Base-by-base conservation (phyloP, 305 asterid species). In the Fraxinus dipetala region DNA sequence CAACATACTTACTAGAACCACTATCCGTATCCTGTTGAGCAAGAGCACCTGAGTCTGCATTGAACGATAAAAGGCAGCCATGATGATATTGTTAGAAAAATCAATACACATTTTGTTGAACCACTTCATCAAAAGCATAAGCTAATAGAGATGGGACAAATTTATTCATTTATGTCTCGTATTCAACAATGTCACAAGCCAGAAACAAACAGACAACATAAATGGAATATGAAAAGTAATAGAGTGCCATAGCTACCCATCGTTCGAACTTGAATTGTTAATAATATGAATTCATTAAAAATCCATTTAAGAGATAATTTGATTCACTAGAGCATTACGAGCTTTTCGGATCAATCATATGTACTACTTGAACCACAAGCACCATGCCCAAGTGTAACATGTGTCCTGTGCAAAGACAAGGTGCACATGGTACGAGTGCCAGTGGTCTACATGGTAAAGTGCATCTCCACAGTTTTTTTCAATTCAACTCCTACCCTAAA, bases 1-100 rank as follows among this genome's bases (percentile, higher is more conserved):
- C 78, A 5, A 38, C 84, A 2, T 79, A 83, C 79, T 87, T 51
- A 72, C 78, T 87, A 9, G 75, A 74, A 78, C 84, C 85, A 75
- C 87, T 87, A 14, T 24, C 78, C 16, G 85, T 16, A 26, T 85
- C 72, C 76, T 84, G 85, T 78, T 87, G 83, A 28, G 78, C 77
- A 69, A 75, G 73, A 20, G 77, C 56, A 30, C 83, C 69, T 24
- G 89, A 74, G 80, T 94, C 96, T 92, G 91, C 72, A 87, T 51
- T 38, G 34, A 78, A 78, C 77, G 67, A 80, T 43, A 79, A 69
- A 61, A 14, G 13, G 13, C n/a, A 65, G 61, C 38, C 30, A 56
- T 56, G 54, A 32, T 78, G 0, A 22, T 6, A 36, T 81, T 45
- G 73, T 54, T 9, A 70, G 28, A 24, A 67, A n/a, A 22, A 1